Percentiles rank a stretch among this genome's conserved stretches.
These are phyloP conservation scores for Ajuga chamaepitys DNA, from an alignment of 257 asterid species.

Conservation along the genomic window DNA sequence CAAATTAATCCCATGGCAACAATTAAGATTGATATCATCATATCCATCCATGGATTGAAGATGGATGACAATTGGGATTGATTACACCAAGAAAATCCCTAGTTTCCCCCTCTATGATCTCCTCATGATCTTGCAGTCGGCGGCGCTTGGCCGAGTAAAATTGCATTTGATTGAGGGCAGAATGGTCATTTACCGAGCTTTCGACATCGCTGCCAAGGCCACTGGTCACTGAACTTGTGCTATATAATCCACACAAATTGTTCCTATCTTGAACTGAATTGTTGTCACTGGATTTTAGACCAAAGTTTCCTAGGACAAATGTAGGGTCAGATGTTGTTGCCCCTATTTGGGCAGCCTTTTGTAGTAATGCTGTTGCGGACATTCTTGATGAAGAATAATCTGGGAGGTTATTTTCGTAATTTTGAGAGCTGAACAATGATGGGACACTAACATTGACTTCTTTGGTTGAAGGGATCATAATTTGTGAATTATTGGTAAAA, in stretches of 20 bases:
- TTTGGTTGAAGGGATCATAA: slow-evolving; percentile 6
- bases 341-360: slow-evolving; percentile 74
- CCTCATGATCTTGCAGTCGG: slow-evolving; percentile 21
- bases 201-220: slow-evolving; percentile 33
- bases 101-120: slow-evolving; percentile 51
- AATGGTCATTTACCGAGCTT: slow-evolving; percentile 30
- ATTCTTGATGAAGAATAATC: slow-evolving; percentile 33
- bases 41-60: slow-evolving; percentile 14
- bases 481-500: too few relatives aligned
- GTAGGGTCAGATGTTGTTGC: slow-evolving; percentile 48
- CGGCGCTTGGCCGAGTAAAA: slow-evolving; percentile 50
- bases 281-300: slow-evolving; percentile 26
- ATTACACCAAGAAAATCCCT: slow-evolving; percentile 87
- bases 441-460: slow-evolving; percentile 29
- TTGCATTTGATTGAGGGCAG: slow-evolving; percentile 32
- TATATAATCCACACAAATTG: slow-evolving; percentile 34
- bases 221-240: slow-evolving; percentile 26
- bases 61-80: slow-evolving; percentile 26
- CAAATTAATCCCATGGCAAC: background rate
- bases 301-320: slow-evolving; percentile 41
- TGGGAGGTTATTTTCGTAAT: slow-evolving; percentile 22
- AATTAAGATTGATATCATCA: background rate
- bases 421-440: slow-evolving; percentile 48
- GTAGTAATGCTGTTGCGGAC: slow-evolving; percentile 77
- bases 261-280: slow-evolving; percentile 23